These are phyloP conservation scores for Fusarium sp. DNA, from an alignment of 2,329 filamentous ascomycete genomes.

Conservation along the genomic window DNA sequence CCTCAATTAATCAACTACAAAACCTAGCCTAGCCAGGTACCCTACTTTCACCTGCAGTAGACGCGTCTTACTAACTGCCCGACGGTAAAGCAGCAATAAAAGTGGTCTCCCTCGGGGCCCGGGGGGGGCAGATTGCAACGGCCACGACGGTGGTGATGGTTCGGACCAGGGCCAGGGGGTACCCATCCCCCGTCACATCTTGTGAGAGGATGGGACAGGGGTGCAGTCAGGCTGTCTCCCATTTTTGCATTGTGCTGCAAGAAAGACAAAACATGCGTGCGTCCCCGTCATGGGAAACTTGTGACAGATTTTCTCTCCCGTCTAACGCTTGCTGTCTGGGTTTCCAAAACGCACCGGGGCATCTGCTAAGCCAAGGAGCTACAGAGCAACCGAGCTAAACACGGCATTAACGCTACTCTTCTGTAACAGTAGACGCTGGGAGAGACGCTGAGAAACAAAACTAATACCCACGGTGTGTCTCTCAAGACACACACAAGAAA, in stretches of 20 bases:
- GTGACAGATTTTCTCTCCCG: slow-evolving; percentile 13
- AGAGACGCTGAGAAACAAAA: slow-evolving; percentile 15
- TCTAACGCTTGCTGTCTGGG: slow-evolving; percentile 33
- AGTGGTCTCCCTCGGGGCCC: slow-evolving; percentile 11
- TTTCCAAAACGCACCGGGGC: slow-evolving; percentile 28
- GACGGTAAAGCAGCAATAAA: slow-evolving; percentile 4
- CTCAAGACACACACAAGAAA: slow-evolving; percentile 11
- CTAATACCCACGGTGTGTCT: neutral
- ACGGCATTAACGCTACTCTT: neutral
- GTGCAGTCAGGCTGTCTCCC: neutral
- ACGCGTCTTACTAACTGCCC: neutral
- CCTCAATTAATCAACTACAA: slow-evolving; percentile 20
- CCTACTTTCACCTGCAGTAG: neutral
- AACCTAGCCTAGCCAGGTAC: slow-evolving; percentile 8
- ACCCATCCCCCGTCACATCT: slow-evolving; percentile 25
- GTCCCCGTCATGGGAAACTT: slow-evolving; percentile 15
- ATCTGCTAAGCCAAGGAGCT: slow-evolving; percentile 12
- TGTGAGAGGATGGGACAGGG: slow-evolving; percentile 11
- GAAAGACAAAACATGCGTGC: slow-evolving; percentile 24
- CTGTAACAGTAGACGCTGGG: neutral
- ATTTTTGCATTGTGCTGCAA: slow-evolving; percentile 10
- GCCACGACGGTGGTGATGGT: slow-evolving; percentile 45
- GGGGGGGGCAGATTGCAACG: slow-evolving; percentile 44
- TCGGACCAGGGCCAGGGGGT: slow-evolving; percentile 34
- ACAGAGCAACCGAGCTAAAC: neutral